These are phyloP conservation scores for Cardiospermum halicacabum DNA, from an alignment of 345 rosid species.

Conservation along the genomic window DNA sequence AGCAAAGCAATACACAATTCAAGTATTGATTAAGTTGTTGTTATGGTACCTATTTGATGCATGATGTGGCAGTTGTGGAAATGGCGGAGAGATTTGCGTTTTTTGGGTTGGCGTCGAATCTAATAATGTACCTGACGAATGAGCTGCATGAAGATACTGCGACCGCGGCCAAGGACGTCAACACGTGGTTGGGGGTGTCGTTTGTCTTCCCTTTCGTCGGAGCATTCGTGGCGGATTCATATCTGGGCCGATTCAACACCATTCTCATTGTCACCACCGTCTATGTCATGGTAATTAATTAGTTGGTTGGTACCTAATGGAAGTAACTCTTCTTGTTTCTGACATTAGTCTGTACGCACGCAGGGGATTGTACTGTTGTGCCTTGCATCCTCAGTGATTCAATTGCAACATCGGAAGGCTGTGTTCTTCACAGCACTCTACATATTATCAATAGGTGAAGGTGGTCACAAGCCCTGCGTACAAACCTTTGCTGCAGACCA, in stretches of 20 bases:
- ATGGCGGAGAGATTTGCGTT: constrained; percentile 73
- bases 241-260: constrained; percentile 84
- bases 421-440: constrained; percentile 69
- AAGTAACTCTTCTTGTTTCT: constrained; percentile 56
- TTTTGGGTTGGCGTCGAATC: constrained; percentile 74
- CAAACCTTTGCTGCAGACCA: constrained; percentile 97
- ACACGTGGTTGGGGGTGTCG: constrained; percentile 79
- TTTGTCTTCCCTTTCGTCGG: constrained; percentile 71
- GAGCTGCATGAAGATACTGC: constrained; percentile 50
- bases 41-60: no score
- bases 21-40: no score
- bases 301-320: no score
- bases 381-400: constrained; percentile 54
- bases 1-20: no score
- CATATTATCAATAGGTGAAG: constrained; percentile 73
- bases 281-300: no score
- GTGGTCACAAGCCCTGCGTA: constrained; percentile 93
- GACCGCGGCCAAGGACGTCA: constrained; percentile 63
- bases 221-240: constrained; percentile 74
- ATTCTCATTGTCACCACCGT: no score
- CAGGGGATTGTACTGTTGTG: constrained; percentile 77
- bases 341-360: constrained; percentile 36
- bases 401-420: constrained; percentile 27
- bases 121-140: constrained; percentile 65
- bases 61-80: constrained; percentile 90